Evolutionary conservation across 2,329 filamentous ascomycete species (phyloP).

Genomic region (Mariannaea elegans): DNA sequence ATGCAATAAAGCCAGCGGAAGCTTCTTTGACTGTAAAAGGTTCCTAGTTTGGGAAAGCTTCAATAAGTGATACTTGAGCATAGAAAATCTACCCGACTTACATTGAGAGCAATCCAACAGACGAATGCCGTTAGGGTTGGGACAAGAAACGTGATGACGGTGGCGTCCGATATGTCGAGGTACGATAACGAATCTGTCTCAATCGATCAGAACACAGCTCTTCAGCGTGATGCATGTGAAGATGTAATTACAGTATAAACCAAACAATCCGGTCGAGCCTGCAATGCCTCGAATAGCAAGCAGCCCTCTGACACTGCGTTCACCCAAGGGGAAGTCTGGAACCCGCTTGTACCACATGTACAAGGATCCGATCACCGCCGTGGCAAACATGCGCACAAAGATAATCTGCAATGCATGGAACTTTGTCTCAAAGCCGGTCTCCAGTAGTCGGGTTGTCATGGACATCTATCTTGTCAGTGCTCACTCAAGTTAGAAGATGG

Average conservation of each 20-base stretch:
- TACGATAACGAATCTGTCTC: conserved; percentile 63
- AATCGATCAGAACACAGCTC: not conserved
- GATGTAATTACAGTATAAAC: conserved; percentile 51
- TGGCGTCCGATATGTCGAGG: conserved; percentile 80
- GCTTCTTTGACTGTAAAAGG: conserved; percentile 78
- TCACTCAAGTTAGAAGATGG: not conserved
- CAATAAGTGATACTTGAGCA: accelerated
- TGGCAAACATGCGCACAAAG: conserved; percentile 53
- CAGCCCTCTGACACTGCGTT: conserved; percentile 67
- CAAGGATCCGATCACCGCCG: conserved; percentile 46
- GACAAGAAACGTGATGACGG: conserved; percentile 80
- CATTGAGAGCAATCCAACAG: conserved; percentile 63
- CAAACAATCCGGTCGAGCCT: conserved; percentile 74
- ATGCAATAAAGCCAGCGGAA: conserved; percentile 72
- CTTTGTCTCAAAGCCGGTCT: conserved; percentile 45
- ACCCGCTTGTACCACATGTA: conserved; percentile 54
- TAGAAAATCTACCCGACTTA: not conserved
- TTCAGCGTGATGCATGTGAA: not conserved
- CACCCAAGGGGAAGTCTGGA: conserved; percentile 73
- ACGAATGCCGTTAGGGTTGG: conserved; percentile 74
- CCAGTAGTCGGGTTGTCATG: conserved; percentile 50
- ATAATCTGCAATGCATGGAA: conserved; percentile 54
- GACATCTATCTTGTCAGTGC: conserved; percentile 45
- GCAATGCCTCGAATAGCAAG: conserved; percentile 70
- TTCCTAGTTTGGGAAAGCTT: conserved; percentile 58